Base-by-base conservation (phyloP, 164 flowering plant species). In the Umbilicus rupestris region DNA sequence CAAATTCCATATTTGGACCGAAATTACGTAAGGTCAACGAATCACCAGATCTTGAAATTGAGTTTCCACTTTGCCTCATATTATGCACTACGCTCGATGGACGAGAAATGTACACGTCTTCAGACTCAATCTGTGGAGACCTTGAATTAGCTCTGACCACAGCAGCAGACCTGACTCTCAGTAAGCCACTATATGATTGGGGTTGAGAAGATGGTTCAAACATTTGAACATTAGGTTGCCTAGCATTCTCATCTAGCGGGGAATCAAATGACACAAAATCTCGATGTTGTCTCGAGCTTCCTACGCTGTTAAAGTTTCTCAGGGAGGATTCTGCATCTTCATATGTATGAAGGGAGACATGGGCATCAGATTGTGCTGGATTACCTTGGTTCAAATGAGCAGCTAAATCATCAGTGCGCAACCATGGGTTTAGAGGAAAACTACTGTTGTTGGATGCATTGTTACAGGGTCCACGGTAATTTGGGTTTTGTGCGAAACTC, bases 271-370 rank as follows among this genome's bases (percentile, higher is more conserved):
- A 68, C 16, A 64, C 59, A 64, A 80, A 71, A 37, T 78, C 85
- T 31, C 76, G 78, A 19, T 65, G 77, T 39, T 59, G 60, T 39
- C 71, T 66, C 6, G 75, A 68, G 68, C 72, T 76, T 39, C 65
- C 65, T 68, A 82, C 74, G 71, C 77, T 64, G 41, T 76, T 79
- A 63, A 79, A 74, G 67, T 71, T 78, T 72, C 90, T 77, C 17
- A 64, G 26, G 5, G 74, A 58, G 67, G 30, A 71, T 64, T 81
- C 88, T 14, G 62, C 62, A 67, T 67, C 70, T 24, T 72, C 72
- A 3, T 74, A 67, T 31, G 67, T 50, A 66, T 70, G 59, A 46
- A 64, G 64, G 35, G 82, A 71, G 78, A 82, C 81, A 44, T 66
- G 65, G 28, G 59, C 63, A 52, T 75, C 78, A 58, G 80, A 67